Base-by-base conservation (phyloP, 2,329 filamentous ascomycete species). In the Ophiocordyceps camponoti-leonardi region DNA sequence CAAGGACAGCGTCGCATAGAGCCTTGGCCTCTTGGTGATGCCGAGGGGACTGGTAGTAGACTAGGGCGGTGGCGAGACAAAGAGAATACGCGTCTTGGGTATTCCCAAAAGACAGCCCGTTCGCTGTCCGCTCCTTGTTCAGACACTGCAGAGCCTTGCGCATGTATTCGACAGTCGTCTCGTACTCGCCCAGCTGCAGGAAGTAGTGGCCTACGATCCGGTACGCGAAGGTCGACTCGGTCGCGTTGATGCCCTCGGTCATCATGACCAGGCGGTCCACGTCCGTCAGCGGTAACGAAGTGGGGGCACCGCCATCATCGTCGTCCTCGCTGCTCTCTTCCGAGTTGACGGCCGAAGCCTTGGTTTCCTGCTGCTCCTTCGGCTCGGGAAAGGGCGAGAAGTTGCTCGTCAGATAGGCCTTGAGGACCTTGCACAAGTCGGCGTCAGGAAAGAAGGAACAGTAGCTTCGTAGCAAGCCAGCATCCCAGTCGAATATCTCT, bases 21-120 rank as follows among this genome's bases (percentile, higher is more conserved):
- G 64, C 63, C 57, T 86, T 90, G 2, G 92, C 88, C 64, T 96
- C 90, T 18, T 79, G 72, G 53, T 98, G 92, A 56, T 96, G 81
- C 49, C 86, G 79, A 0, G 92, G 92, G 0, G 86, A 82, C 58
- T 96, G 88, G 53, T 93, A 86, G 53, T 87, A 84, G 2, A 98
- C 86, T 19, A 96, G 64, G 0, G 88, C 80, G n/a, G 87, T 95
- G 11, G 77, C 92, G 8, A 98, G 75, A 40, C 77, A 81, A 41
- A 86, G 73, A 47, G 79, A 84, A 46, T 92, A 72, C 1, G 83
- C 76, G 60, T 94, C 86, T 44, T 72, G 69, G 6, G 78, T 82
- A 53, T 88, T 78, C 42, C 70, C 67, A 44, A 94, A 79, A 1
- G 65, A 59, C 41, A 93, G 58, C 0, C 86, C 86, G 7, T 79